Evolutionary conservation across 2,329 filamentous ascomycete species (phyloP), one percentile per base, ranked within the genome.

Genomic region (Ophiosphaerella herpotricha): DNA sequence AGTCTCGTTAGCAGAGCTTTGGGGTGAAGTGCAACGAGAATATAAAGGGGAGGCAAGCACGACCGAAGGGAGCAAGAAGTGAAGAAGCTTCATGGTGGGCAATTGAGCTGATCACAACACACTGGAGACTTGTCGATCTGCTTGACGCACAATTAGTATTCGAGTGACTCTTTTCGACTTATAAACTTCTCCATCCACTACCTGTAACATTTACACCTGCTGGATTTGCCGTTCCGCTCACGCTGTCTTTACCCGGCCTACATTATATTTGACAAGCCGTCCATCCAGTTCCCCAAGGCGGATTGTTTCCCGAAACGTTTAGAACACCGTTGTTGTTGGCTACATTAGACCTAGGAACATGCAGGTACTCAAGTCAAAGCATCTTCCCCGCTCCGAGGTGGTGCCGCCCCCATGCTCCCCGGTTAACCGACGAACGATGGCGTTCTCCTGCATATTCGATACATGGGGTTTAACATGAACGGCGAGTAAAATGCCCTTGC

Each of bases 1-100:
- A 21, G 57, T 39, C 39, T 49, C 43, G 31, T 47, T 52, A 26
- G 51, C 48, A 21, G 23, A 8, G 14, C 9, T 26, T 21, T 52
- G 45, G 7, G 36, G 43, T 7, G 48, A 35, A n/a, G 37, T 45
- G 24, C 54, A 57, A 4, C 35, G 46, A 26, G 38, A 18, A 12
- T 39, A 8, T 32, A 46, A 32, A 24, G 32, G 44, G 7, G 49
- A 41, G n/a, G 47, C 47, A 14, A 50, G 32, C 8, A 42, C 47
- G 11, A 50, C 24, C 8, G 42, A 45, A 5, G 47, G 47, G 5
- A 50, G 32, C 16, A 50, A n/a, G 24, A 50, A 16, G 26, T 42
- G 32, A 14, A 29, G 31, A 23, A 50, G 42, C 38, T 46, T 50
- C 47, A 50, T 50, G 32, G 16, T 34, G 38, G 11, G 37, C 37